Percentiles rank a stretch among this genome's conserved stretches.
phyloP scores from a whole-genome alignment of 352 stramenopile species.

The Aphanomyces astaci region DNA sequence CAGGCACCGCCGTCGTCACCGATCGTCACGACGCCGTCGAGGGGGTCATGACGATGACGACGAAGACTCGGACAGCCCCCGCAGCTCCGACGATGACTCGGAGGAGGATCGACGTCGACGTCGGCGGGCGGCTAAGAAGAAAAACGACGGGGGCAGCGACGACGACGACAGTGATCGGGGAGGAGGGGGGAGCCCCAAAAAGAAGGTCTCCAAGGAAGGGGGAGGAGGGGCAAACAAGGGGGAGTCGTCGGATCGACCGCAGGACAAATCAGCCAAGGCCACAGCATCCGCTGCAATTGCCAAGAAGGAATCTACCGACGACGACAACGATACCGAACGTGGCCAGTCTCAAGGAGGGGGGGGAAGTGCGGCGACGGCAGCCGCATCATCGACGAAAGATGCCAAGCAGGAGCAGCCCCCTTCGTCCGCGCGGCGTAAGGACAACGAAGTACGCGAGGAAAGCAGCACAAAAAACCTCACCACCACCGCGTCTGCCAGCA shows the following conservation, averaged over 20 bases:
- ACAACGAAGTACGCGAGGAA: slow-evolving; percentile 18
- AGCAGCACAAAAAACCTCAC: background rate
- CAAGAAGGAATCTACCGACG: slow-evolving; percentile 40
- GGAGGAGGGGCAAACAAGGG: slow-evolving; percentile 24
- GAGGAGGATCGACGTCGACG: slow-evolving; percentile 21
- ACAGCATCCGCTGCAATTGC: slow-evolving; percentile 37
- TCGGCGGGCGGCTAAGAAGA: slow-evolving; percentile 7
- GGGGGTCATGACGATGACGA: slow-evolving; percentile 30
- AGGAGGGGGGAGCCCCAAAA: slow-evolving; percentile 25
- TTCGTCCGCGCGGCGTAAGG: slow-evolving; percentile 1
- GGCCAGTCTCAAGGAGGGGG: too few relatives aligned
- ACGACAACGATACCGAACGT: slow-evolving; percentile 22
- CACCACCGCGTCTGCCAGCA: background rate
- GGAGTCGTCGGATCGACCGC: slow-evolving; percentile 14
- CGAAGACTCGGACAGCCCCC: slow-evolving; percentile 16
- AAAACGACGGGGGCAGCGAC: slow-evolving; percentile 18
- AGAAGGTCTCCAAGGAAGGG: slow-evolving; percentile 24
- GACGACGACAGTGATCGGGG: background rate
- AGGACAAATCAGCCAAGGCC: slow-evolving; percentile 23
- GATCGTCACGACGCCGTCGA: background rate
- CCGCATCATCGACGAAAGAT: background rate
- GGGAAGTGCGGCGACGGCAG: slow-evolving; percentile 36
- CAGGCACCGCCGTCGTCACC: background rate
- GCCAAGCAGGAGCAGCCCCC: background rate
- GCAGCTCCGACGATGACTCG: slow-evolving; percentile 16